Conservation (phyloP, 495 filamentous ascomycete genomes). For the Penicillium subrubescens region DNA sequence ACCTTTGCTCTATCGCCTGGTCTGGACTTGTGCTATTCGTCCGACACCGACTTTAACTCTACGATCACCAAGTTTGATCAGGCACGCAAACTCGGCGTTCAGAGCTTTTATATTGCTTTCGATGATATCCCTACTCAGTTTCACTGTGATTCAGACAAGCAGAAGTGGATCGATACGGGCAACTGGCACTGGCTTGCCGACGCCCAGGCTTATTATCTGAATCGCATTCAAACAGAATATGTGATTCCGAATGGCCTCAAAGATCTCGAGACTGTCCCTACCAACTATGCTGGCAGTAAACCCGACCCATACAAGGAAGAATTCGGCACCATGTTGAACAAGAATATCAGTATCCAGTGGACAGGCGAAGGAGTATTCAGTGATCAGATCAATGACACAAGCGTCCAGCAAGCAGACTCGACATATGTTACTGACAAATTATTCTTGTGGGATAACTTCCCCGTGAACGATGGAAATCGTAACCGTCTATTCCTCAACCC, state of each 20-base stretch:
- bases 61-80: slow-evolving; percentile 17
- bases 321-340: slow-evolving; percentile 19
- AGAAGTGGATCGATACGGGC: slow-evolving; percentile 10
- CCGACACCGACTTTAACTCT: slow-evolving; percentile 16
- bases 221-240: slow-evolving; percentile 17
- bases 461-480: slow-evolving; percentile 20
- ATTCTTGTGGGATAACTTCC: slow-evolving; percentile 23
- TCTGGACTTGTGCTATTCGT: slow-evolving; percentile 15
- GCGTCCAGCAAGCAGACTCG: slow-evolving; percentile 10
- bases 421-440: slow-evolving; percentile 20
- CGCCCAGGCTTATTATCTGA: slow-evolving; percentile 19
- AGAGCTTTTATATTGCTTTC: slow-evolving; percentile 20
- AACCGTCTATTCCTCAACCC: slow-evolving; percentile 21
- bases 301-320: slow-evolving; percentile 19
- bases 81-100: slow-evolving; percentile 14
- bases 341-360: slow-evolving; percentile 22
- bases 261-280: slow-evolving; percentile 18
- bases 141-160: slow-evolving; percentile 18
- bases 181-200: slow-evolving; percentile 15
- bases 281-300: slow-evolving; percentile 19
- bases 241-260: slow-evolving; percentile 14
- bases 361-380: slow-evolving; percentile 24
- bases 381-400: slow-evolving; percentile 19
- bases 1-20: slow-evolving; percentile 21
- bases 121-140: slow-evolving; percentile 16